phyloP scores from a whole-genome alignment of 768 basidiomycete genomes.

The Panaeolus cyanescens region DNA sequence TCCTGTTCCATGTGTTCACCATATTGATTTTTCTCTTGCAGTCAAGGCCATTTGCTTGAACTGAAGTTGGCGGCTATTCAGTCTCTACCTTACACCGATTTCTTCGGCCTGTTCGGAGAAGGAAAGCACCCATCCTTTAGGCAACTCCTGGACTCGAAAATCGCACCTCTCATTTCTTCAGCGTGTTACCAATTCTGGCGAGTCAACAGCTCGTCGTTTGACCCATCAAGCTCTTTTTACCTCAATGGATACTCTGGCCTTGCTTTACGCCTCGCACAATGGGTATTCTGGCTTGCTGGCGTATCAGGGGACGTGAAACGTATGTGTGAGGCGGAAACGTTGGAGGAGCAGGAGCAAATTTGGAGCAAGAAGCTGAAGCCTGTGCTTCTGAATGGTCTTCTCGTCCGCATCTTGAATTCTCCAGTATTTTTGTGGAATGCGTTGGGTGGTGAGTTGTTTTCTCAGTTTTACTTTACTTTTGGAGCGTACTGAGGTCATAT shows the following conservation, averaged over 20 bases:
- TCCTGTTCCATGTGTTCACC: neutral
- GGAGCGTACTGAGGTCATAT: neutral
- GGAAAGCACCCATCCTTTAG: conserved; percentile 65
- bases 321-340: conserved; percentile 55
- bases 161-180: conserved; percentile 71
- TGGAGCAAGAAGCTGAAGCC: conserved; percentile 64
- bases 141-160: conserved; percentile 54
- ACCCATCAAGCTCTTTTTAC: conserved; percentile 58
- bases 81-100: conserved; percentile 57
- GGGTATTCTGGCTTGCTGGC: conserved; percentile 61
- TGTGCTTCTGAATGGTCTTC: conserved; percentile 58
- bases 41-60: conserved; percentile 78
- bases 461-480: neutral
- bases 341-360: conserved; percentile 59
- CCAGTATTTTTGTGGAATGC: conserved; percentile 76
- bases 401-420: conserved; percentile 55
- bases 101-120: conserved; percentile 67
- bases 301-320: conserved; percentile 54
- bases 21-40: neutral
- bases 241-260: conserved; percentile 66
- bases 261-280: conserved; percentile 62
- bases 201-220: conserved; percentile 49
- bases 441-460: conserved; percentile 39
- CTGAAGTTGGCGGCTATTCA: conserved; percentile 73
- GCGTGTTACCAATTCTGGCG: conserved; percentile 80